phyloP scores from a whole-genome alignment of 495 filamentous ascomycete genomes.

The Daldinia decipiens region DNA sequence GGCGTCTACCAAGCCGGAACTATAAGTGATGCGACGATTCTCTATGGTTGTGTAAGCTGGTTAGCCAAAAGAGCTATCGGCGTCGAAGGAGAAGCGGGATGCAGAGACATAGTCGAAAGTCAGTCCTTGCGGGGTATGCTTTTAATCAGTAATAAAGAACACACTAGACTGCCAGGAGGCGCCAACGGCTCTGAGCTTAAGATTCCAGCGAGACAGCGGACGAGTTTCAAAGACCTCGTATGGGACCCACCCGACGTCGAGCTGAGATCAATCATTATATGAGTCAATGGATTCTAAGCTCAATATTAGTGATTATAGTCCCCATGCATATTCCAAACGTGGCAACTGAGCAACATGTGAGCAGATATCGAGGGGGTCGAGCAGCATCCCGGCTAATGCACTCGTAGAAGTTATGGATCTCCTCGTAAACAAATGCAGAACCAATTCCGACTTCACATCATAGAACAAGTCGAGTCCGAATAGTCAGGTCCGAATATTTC shows the following conservation, averaged over 20 bases:
- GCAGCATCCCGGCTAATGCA: neutral
- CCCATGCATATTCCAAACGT: neutral
- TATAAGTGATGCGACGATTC: slow-evolving; percentile 63
- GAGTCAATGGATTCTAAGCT: slow-evolving; percentile 1
- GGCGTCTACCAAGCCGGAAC: slow-evolving; percentile 76
- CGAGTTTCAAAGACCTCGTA: slow-evolving; percentile 42
- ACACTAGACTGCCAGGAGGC: slow-evolving; percentile 27
- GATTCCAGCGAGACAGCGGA: slow-evolving; percentile 35
- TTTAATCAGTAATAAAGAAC: neutral
- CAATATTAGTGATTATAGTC: neutral
- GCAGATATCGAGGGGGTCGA: neutral
- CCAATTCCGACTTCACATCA: slow-evolving; percentile 53
- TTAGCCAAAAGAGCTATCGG: slow-evolving; percentile 64
- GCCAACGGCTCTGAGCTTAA: slow-evolving; percentile 16
- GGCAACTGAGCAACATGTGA: neutral
- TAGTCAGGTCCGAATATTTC: slow-evolving; percentile 64
- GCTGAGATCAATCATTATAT: slow-evolving; percentile 41
- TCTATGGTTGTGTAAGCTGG: slow-evolving; percentile 71
- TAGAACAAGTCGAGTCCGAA: slow-evolving; percentile 51
- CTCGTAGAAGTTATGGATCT: neutral
- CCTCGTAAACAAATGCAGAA: slow-evolving; percentile 1
- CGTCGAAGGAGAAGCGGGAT: slow-evolving; percentile 8
- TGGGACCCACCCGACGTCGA: slow-evolving; percentile 43
- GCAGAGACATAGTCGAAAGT: slow-evolving; percentile 13
- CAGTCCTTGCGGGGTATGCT: neutral